Evolutionary conservation across 129 eudicot genomes (phyloP).

Genomic region (Dittrichia graveolens): DNA sequence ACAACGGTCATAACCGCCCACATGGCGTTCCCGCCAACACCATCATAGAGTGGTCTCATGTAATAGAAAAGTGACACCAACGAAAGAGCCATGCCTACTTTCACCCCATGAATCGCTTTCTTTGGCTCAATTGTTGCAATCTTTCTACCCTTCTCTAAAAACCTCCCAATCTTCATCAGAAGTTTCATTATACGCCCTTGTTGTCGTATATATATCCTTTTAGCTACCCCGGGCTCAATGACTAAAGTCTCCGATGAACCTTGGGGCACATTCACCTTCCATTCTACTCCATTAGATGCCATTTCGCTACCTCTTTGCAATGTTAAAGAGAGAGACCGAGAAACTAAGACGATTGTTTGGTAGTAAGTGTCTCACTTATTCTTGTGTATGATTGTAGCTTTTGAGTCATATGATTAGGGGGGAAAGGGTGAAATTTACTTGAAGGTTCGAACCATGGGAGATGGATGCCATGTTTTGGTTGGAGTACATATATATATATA

Average conservation of each 20-base stretch:
- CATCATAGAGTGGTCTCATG: conserved; percentile 84
- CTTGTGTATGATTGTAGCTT: not conserved
- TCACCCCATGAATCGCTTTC: conserved; percentile 72
- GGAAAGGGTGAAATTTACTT: not conserved
- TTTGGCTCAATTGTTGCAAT: conserved; percentile 67
- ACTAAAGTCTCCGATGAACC: conserved; percentile 41
- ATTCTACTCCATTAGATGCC: conserved; percentile 48
- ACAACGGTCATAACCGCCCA: conserved; percentile 99
- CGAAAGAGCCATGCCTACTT: conserved; percentile 82
- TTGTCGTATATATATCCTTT: conserved; percentile 26
- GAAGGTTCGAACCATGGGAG: conserved; percentile 13
- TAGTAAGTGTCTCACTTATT: not conserved
- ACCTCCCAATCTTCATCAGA: conserved; percentile 36
- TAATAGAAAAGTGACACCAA: conserved; percentile 83
- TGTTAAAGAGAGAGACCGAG: not conserved
- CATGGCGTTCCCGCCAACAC: conserved; percentile 91
- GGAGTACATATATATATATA: conserved; percentile 7
- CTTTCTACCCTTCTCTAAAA: conserved; percentile 51
- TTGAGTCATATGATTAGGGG: not conserved
- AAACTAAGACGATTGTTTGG: not conserved
- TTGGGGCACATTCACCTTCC: conserved; percentile 52
- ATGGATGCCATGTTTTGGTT: conserved; percentile 14
- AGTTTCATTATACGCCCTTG: conserved; percentile 26
- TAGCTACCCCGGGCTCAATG: conserved; percentile 22
- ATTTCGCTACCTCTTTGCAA: conserved; percentile 37